Conservation (phyloP, 2,329 filamentous ascomycete species). For the Xylaria sp. region DNA sequence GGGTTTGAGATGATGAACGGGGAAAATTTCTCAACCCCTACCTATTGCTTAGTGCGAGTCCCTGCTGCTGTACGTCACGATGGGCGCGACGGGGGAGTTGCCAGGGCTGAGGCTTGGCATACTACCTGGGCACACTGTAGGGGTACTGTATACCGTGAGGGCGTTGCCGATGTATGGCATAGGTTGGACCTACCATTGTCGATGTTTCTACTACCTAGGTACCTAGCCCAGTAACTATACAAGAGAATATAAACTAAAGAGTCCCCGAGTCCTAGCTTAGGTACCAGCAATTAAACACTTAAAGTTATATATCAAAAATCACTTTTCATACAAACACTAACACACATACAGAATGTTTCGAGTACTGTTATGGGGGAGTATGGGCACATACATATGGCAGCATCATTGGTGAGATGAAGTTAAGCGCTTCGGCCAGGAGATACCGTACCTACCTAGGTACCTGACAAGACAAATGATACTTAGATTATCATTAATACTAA, state of each 20-base stretch:
- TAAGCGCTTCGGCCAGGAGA: no score
- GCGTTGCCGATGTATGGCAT: neutral
- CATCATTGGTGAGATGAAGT: no score
- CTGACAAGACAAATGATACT: neutral
- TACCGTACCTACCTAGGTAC: no score
- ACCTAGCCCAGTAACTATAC: no score
- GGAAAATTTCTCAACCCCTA: constrained; percentile 5
- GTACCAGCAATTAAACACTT: neutral
- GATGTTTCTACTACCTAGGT: neutral
- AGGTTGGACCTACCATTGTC: neutral
- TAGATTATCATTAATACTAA: no score
- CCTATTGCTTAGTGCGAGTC: neutral
- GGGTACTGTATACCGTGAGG: neutral
- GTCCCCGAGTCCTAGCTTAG: neutral
- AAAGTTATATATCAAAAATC: constrained; percentile 1
- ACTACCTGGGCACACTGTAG: constrained; percentile 1
- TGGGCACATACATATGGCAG: no score
- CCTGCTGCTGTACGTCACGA: constrained; percentile 30
- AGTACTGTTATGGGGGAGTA: neutral
- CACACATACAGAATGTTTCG: neutral
- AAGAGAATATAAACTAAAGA: neutral
- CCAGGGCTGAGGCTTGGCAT: constrained; percentile 35
- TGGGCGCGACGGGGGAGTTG: constrained; percentile 5
- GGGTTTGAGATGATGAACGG: neutral
- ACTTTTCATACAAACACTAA: neutral